Percentiles rank a stretch among this genome's conserved stretches.
Evolutionary conservation across 441 rosid genomes (phyloP).

Genomic region (Macaranga tanarius): DNA sequence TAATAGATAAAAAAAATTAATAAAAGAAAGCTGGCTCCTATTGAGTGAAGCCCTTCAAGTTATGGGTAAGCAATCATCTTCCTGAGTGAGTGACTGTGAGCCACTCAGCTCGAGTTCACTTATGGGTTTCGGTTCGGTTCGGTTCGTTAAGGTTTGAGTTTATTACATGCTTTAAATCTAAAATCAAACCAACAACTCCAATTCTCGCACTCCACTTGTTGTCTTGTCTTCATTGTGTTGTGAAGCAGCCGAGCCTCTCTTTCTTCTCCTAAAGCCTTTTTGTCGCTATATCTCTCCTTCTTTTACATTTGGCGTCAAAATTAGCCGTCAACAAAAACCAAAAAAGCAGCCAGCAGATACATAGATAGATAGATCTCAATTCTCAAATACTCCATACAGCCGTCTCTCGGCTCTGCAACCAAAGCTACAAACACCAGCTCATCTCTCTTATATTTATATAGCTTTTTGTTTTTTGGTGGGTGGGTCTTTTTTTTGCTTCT

Average conservation of each 20-base stretch:
- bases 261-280: neutral
- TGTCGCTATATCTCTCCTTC: neutral
- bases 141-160: too few species aligned
- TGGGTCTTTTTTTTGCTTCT: neutral
- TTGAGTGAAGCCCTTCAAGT: too few species aligned
- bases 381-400: neutral
- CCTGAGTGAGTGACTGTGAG: too few species aligned
- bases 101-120: too few species aligned
- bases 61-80: too few species aligned
- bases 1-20: too few species aligned
- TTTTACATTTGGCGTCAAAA: slow-evolving; percentile 11
- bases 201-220: too few species aligned
- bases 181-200: slow-evolving; percentile 6
- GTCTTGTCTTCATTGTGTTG: neutral
- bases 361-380: neutral
- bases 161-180: too few species aligned
- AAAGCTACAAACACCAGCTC: slow-evolving; percentile 11
- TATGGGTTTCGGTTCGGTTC: too few species aligned
- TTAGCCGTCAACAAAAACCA: slow-evolving; percentile 10
- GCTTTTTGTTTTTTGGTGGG: neutral
- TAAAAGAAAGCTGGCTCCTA: too few species aligned
- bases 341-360: neutral
- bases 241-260: slow-evolving; percentile 22
- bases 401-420: slow-evolving; percentile 21
- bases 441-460: slow-evolving; percentile 9